Evolutionary conservation across 2,329 filamentous ascomycete species (phyloP), one percentile per base, ranked within the genome.

Genomic region (Scytalidium sp.): DNA sequence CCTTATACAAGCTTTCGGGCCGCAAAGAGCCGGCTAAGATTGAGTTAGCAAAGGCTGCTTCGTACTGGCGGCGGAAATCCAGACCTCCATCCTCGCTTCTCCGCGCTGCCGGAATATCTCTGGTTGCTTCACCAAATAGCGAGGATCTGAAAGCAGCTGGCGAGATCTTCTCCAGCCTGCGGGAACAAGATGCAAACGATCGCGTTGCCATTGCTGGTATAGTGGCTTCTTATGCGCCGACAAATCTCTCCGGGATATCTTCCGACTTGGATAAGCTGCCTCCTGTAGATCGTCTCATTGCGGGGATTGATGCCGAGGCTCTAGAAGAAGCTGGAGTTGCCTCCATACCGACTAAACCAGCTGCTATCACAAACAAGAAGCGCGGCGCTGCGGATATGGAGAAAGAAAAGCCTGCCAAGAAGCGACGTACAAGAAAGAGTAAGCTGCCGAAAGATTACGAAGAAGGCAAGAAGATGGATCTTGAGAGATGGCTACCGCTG

Each of bases 401-500:
- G 19, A 76, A 75, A 55, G 53, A 58, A 3, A 70, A 67, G 19
- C 60, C 73, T 8, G 69, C 72, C 29, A 83, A 82, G 63, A 73
- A 79, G 52, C 83, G 81, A 63, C 80, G 79, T 61, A 74, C 78
- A 29, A 73, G 78, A 43, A 76, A 79, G 64, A 79, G 75, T 50
- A 81, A 81, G 59, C 74, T 88, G 61, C 87, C 87, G 25, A 90
- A 89, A 70, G 79, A 85, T 61, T 89, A 83, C 62, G 88, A 90
- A 51, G 80, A 88, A 46, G 82, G 79, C 59, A 95, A 91, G 75
- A 85, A 84, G 56, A 81, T 89, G 27, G 94, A 99, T 67, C 85
- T 90, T 0, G 94, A 99, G 70, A 80, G 94, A 55, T 99, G 94
- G 94, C 71, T 99, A 52, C 93, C 94, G 11, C 75, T 97, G 62